Base-by-base conservation (phyloP, 2,329 filamentous ascomycete species). In the Phialocephala subalpina region DNA sequence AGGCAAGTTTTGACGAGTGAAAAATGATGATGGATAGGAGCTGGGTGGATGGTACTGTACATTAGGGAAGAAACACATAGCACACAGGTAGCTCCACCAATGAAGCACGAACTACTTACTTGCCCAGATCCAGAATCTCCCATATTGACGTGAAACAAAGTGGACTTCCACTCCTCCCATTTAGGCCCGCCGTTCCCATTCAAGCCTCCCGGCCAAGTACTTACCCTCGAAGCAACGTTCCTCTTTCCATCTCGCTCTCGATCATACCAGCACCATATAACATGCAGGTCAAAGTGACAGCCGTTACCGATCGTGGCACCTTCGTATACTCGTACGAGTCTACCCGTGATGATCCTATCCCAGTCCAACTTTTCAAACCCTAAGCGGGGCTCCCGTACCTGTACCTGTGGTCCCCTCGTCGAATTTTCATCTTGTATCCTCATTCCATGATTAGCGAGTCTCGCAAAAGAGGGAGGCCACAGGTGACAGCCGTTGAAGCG, bases 341-440 rank as follows among this genome's bases (percentile, higher is more conserved):
- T n/a, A n/a, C n/a, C n/a, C n/a, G n/a, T n/a, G n/a, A n/a, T n/a
- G n/a, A n/a, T n/a, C n/a, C n/a, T n/a, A 40, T 9, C 36, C 36
- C 36, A 40, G 36, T 40, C n/a, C n/a, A n/a, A n/a, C n/a, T n/a
- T n/a, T n/a, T n/a, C n/a, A n/a, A n/a, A n/a, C n/a, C n/a, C n/a
- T n/a, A n/a, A 3, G 9, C 11, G 9, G 36, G 18, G 18, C 36
- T 9, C 11, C 18, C 5, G 40, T 45, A 45, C 42, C 18, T 3
- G 16, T 45, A 2, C n/a, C 1, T 25, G 45, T 49, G n/a, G n/a
- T 47, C 20, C 45, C 45, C 4, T 49, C 45, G 45, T 25, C n/a
- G 45, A 22, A 22, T 49, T 49, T 49, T 49, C 45, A 49, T 49
- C 45, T 14, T 11, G 45, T 49, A 49, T 42, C n/a, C 40, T 42